Base-by-base conservation (phyloP, 2,329 filamentous ascomycete species). In the Cytospora chrysosperma region DNA sequence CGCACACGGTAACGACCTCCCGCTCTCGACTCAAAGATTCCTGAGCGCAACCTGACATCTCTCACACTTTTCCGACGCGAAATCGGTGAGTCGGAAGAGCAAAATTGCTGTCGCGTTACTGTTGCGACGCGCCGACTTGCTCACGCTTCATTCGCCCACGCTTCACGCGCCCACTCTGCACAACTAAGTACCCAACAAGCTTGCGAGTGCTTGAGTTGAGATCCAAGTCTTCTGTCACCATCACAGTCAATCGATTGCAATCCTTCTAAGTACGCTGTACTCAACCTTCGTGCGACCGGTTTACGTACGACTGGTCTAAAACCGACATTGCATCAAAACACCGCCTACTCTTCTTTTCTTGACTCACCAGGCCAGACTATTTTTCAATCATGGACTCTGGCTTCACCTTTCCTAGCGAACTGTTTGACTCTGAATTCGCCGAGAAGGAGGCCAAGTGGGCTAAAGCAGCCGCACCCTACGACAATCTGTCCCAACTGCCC, bases 371-470 rank as follows among this genome's bases (percentile, higher is more conserved):
- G n/a, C n/a, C 52, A 21, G 26, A 49, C 19, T 21, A 28, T n/a
- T 30, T 21, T 32, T 10, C 24, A 5, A 51, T 30, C 34, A 47
- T 34, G 40, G 34, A 34, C 52, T 21, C 32, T 43, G 34, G 19
- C 28, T 19, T n/a, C 26, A 51, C 12, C 43, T 7, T 24, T 21
- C 28, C 24, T 8, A 40, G 12, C 24, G 49, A 50, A 26, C 26
- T 27, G 12, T 53, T 57, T 32, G 32, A 53, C 32, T 4, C 27
- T 15, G 52, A 55, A 4, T 61, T 53, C 49, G 47, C 27, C 15
- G 56, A 57, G 28, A 61, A 64, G 50, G 62, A 64, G 53, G 53
- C 47, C 13, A 21, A 28, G 27, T 64, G 62, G 62, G 27, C 53
- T 53, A 55, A 50, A 37, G 52, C 37, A 40, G 32, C 51, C 17